Evolutionary conservation across 2,329 filamentous ascomycete species (phyloP).

Genomic region (Stagonosporopsis rhizophila): DNA sequence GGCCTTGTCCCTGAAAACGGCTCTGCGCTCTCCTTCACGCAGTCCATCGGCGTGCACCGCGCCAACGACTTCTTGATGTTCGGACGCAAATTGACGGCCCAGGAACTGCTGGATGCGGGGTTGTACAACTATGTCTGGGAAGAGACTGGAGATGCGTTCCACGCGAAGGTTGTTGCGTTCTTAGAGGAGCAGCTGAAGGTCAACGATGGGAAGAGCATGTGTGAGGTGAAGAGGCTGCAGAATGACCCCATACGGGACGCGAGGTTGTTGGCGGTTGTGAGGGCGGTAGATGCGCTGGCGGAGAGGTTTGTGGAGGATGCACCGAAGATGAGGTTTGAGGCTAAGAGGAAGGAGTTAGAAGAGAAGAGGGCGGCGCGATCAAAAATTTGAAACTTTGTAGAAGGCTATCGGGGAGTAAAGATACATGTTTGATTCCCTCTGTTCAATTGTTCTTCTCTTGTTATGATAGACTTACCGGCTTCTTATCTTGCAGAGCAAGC

Average conservation of each 20-base stretch:
- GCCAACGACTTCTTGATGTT: conserved; percentile 63
- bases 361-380: conserved; percentile 42
- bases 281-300: conserved; percentile 57
- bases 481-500: conserved; percentile 35
- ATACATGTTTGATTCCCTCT: background rate
- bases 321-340: conserved; percentile 54
- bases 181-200: conserved; percentile 53
- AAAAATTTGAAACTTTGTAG: conserved; percentile 30
- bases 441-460: background rate
- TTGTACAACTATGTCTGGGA: conserved; percentile 58
- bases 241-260: conserved; percentile 55
- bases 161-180: conserved; percentile 51
- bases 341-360: conserved; percentile 49
- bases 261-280: conserved; percentile 56
- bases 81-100: conserved; percentile 53
- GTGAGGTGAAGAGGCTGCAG: conserved; percentile 60
- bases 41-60: conserved; percentile 59
- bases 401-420: background rate
- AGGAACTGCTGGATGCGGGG: conserved; percentile 55
- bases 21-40: conserved; percentile 55
- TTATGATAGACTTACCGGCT: background rate
- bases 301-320: conserved; percentile 59
- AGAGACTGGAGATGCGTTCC: conserved; percentile 51
- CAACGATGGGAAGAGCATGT: conserved; percentile 62
- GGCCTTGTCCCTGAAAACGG: conserved; percentile 60